Conservation (phyloP, 495 filamentous ascomycete species). For the Neurospora sp. region DNA sequence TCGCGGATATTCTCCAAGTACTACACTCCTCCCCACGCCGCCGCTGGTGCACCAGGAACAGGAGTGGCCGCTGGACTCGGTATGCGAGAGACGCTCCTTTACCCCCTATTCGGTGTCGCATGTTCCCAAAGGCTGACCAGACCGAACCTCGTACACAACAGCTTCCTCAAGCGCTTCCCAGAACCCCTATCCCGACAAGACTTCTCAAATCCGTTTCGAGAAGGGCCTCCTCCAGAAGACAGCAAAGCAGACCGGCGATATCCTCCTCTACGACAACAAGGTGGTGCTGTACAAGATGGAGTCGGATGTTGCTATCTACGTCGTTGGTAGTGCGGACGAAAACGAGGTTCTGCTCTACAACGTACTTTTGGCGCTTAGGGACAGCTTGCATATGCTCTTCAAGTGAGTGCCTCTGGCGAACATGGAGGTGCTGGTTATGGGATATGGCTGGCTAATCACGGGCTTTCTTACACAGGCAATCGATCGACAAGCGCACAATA, state of each 20-base stretch:
- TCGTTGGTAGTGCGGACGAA: conserved; percentile 75
- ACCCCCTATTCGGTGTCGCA: background rate
- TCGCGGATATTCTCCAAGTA: conserved; percentile 92
- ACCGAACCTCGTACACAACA: background rate
- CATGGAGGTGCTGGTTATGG: background rate
- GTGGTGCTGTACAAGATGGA: conserved; percentile 97
- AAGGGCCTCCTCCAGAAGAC: conserved; percentile 95
- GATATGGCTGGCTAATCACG: conserved; percentile 36
- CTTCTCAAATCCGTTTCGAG: conserved; percentile 91
- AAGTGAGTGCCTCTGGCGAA: conserved; percentile 33
- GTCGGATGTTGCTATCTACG: conserved; percentile 94
- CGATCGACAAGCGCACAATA: conserved; percentile 92
- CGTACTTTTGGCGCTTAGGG: conserved; percentile 76
- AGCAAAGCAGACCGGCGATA: conserved; percentile 85
- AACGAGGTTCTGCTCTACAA: conserved; percentile 96
- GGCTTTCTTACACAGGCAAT: conserved; percentile 37
- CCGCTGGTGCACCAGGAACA: conserved; percentile 34
- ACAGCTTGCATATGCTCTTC: conserved; percentile 82
- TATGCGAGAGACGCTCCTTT: background rate
- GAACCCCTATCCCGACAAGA: conserved; percentile 80
- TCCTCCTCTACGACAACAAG: conserved; percentile 91
- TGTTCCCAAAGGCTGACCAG: background rate
- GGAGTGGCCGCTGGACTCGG: conserved; percentile 1
- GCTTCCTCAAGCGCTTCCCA: conserved; percentile 17
- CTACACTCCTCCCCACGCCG: conserved; percentile 78